A percentile compares a stretch with the other conserved stretches of the same genome.
These are phyloP conservation scores for Didymella pomorum DNA, from an alignment of 2,329 filamentous ascomycete species.

Conservation along the genomic window DNA sequence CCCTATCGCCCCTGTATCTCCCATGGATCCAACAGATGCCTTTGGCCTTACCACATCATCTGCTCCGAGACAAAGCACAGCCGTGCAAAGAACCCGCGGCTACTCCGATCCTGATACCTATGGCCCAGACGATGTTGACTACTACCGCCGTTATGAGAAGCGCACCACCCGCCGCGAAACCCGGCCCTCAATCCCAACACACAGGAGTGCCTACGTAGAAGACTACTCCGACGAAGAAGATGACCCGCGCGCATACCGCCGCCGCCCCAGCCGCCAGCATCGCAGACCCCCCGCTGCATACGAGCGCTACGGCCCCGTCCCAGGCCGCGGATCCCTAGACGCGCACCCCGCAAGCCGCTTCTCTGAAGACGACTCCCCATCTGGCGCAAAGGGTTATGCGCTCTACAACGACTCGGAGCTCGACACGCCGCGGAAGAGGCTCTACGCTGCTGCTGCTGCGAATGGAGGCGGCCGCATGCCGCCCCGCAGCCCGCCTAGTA, in stretches of 20 bases:
- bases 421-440: conserved; percentile 25
- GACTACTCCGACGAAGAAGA: conserved; percentile 43
- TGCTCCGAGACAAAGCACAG: conserved; percentile 15
- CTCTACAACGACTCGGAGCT: conserved; percentile 38
- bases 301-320: conserved; percentile 28
- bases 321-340: conserved; percentile 30
- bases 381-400: conserved; percentile 28
- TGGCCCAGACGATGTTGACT: conserved; percentile 21
- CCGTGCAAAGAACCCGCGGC: conserved; percentile 19
- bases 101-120: conserved; percentile 25
- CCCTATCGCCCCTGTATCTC: conserved; percentile 18
- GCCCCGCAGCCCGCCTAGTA: conserved; percentile 31
- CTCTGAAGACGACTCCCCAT: conserved; percentile 31
- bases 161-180: conserved; percentile 17
- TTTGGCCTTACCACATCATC: conserved; percentile 15
- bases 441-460: conserved; percentile 13
- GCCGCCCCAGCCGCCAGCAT: conserved; percentile 32
- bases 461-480: conserved; percentile 27
- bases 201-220: conserved; percentile 34
- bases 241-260: conserved; percentile 33
- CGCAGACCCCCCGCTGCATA: conserved; percentile 39
- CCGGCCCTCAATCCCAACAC: conserved; percentile 14
- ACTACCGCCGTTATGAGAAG: conserved; percentile 21
- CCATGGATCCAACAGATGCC: conserved; percentile 19
- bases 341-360: conserved; percentile 18